Percentiles rank a stretch among this genome's conserved stretches.
phyloP scores from a whole-genome alignment of 2,329 filamentous ascomycete genomes.

The Alternaria solani region DNA sequence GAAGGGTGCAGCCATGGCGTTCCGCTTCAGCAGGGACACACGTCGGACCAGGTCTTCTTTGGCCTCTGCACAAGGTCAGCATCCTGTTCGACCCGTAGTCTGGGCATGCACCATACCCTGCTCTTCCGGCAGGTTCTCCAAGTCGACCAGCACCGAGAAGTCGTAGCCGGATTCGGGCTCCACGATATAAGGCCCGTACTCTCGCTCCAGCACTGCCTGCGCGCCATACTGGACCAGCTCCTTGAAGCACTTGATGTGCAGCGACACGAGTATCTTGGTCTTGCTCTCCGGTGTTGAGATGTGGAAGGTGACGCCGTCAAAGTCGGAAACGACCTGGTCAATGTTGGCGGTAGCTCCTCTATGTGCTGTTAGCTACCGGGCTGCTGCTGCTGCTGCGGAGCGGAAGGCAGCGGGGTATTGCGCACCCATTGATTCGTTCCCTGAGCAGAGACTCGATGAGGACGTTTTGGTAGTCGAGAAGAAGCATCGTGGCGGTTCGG shows the following conservation, averaged over 20 bases:
- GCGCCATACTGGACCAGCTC: conserved; percentile 95
- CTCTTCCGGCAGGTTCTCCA: conserved; percentile 83
- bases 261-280: conserved; percentile 91
- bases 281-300: conserved; percentile 95
- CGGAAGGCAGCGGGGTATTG: conserved; percentile 39
- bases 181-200: conserved; percentile 93
- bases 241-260: conserved; percentile 92
- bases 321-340: conserved; percentile 98
- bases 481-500: conserved; percentile 68
- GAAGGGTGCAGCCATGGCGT: conserved; percentile 98
- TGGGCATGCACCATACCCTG: conserved; percentile 63
- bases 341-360: conserved; percentile 88
- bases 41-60: conserved; percentile 86
- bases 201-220: conserved; percentile 86
- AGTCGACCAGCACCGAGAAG: conserved; percentile 90
- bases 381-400: conserved; percentile 43
- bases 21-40: conserved; percentile 92
- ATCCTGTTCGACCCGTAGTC: neutral
- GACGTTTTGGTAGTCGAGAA: conserved; percentile 98
- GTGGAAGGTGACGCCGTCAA: conserved; percentile 98
- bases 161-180: conserved; percentile 90
- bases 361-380: conserved; percentile 46
- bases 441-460: conserved; percentile 95
- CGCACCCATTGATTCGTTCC: conserved; percentile 89
- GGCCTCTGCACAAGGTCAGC: conserved; percentile 66